Conservation (phyloP, 441 rosid species). For the Syzygium malaccense region DNA sequence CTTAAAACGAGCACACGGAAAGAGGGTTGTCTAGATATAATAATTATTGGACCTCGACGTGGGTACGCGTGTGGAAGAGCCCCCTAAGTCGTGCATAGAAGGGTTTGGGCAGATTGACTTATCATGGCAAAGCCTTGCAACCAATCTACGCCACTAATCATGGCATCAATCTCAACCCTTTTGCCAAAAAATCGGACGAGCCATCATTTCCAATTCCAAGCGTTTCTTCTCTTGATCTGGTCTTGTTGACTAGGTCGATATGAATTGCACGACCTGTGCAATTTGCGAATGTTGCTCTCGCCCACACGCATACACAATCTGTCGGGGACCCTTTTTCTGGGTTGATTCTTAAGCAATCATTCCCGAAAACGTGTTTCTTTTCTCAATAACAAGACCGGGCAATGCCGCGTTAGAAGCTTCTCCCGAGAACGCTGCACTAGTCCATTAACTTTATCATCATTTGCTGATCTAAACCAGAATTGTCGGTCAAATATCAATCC, state of each 20-base stretch:
- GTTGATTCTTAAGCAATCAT: not conserved
- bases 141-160: not conserved
- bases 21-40: not conserved
- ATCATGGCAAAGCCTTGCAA: not conserved
- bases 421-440: not conserved
- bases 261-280: not conserved
- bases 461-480: not conserved
- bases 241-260: not conserved
- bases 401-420: not conserved
- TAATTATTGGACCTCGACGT: not conserved
- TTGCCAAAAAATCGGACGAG: not conserved
- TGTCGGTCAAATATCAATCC: not conserved
- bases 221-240: not conserved
- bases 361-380: not conserved
- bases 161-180: not conserved
- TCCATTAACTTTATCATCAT: not conserved
- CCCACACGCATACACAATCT: not conserved
- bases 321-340: not conserved
- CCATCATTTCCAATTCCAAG: not conserved
- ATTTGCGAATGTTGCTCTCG: not conserved
- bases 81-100: not conserved
- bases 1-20: not conserved
- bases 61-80: not conserved
- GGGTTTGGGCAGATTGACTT: not conserved
- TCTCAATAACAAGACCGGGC: not conserved